Conservation (phyloP, 495 filamentous ascomycete genomes). For the Pyronema omphalodes region DNA sequence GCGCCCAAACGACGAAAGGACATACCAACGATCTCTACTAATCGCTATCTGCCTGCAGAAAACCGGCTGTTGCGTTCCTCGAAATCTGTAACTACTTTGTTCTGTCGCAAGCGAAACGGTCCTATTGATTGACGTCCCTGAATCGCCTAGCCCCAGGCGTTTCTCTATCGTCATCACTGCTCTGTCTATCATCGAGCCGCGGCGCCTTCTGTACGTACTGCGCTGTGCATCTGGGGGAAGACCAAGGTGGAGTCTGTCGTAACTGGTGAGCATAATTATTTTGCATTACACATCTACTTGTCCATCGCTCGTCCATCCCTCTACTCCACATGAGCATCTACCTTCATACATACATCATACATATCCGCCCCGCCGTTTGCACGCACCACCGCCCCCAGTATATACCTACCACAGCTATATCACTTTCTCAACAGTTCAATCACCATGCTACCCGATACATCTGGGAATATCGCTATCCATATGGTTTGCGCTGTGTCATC, state of each 20-base stretch:
- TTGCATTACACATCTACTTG: neutral
- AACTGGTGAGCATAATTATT: neutral
- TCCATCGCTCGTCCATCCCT: neutral
- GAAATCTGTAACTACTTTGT: neutral
- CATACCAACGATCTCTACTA: neutral
- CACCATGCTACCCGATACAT: neutral
- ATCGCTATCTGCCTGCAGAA: neutral
- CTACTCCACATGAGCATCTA: too few relatives aligned
- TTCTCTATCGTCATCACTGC: neutral
- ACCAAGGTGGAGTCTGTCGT: neutral
- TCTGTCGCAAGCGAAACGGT: neutral
- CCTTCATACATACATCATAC: neutral
- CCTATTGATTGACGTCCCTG: neutral
- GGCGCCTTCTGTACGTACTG: neutral
- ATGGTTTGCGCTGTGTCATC: neutral
- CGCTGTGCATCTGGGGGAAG: neutral
- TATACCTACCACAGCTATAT: too few relatives aligned
- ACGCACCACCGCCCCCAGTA: neutral
- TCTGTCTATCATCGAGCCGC: neutral
- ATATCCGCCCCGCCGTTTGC: neutral
- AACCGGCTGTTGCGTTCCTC: neutral
- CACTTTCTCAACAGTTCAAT: neutral
- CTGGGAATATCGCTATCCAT: neutral
- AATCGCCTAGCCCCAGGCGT: neutral
- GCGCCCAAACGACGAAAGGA: neutral